Evolutionary conservation across 805 yeast species (phyloP).

Genomic region (Blastobotrys terrestris): DNA sequence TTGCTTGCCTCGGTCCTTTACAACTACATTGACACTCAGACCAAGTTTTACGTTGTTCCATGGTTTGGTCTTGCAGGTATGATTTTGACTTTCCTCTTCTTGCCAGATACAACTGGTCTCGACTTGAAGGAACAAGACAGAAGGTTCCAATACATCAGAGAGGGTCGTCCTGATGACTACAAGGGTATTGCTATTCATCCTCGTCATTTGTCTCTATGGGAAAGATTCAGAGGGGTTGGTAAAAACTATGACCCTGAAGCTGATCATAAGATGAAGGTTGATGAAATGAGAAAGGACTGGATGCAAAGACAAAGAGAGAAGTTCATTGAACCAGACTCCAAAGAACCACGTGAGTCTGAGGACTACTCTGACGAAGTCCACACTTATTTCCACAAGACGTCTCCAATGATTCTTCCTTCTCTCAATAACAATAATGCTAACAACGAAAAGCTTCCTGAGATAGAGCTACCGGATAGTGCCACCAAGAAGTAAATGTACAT

Average conservation of each 20-base stretch:
- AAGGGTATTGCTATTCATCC: slow-evolving; percentile 36
- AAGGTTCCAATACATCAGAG: slow-evolving; percentile 30
- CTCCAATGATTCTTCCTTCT: slow-evolving; percentile 29
- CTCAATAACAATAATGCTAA: slow-evolving; percentile 9
- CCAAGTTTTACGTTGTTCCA: slow-evolving; percentile 33
- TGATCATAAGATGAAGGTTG: slow-evolving; percentile 34
- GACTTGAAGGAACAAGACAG: slow-evolving; percentile 35
- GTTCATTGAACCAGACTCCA: slow-evolving; percentile 17
- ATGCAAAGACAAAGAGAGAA: slow-evolving; percentile 29
- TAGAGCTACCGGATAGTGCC: slow-evolving; percentile 2
- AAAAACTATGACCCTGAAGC: slow-evolving; percentile 34
- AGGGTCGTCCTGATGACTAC: slow-evolving; percentile 33
- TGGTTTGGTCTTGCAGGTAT: slow-evolving; percentile 36
- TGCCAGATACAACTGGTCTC: slow-evolving; percentile 35
- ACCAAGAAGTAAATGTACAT: background rate
- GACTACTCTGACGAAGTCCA: slow-evolving; percentile 28
- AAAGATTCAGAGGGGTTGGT: slow-evolving; percentile 29
- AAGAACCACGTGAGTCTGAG: slow-evolving; percentile 16
- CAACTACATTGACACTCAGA: slow-evolving; percentile 32
- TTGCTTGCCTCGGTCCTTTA: slow-evolving; percentile 43
- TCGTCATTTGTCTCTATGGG: slow-evolving; percentile 32
- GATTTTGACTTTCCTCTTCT: slow-evolving; percentile 28
- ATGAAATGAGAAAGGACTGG: slow-evolving; percentile 33
- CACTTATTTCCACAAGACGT: slow-evolving; percentile 32
- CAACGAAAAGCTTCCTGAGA: slow-evolving; percentile 4